These are phyloP conservation scores for Nidula niveotomentosa DNA, from an alignment of 1,284 basidiomycete species.

Conservation along the genomic window DNA sequence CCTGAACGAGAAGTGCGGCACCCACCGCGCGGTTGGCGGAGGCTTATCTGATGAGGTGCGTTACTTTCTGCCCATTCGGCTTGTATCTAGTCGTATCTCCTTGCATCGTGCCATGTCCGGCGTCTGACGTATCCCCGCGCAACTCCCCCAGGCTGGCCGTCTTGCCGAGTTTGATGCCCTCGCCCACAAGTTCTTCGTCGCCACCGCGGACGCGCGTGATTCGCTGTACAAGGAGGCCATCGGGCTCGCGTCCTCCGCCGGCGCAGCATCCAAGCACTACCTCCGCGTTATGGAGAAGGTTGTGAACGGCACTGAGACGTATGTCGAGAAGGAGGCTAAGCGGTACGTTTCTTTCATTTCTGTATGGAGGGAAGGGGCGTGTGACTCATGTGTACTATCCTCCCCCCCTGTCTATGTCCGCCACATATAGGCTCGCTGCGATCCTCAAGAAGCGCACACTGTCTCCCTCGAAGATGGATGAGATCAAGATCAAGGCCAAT, in stretches of 20 bases:
- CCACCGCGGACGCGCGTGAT: constrained; percentile 54
- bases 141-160: constrained; percentile 68
- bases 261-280: constrained; percentile 77
- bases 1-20: constrained; percentile 89
- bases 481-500: constrained; percentile 92
- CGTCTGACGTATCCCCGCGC: background rate
- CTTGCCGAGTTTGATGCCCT: constrained; percentile 77
- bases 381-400: constrained; percentile 10
- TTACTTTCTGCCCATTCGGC: constrained; percentile 5
- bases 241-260: constrained; percentile 41
- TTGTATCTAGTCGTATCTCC: background rate
- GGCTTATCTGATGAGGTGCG: constrained; percentile 72
- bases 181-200: constrained; percentile 76
- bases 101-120: background rate
- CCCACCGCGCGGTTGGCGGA: constrained; percentile 81
- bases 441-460: constrained; percentile 79
- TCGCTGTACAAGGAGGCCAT: constrained; percentile 67
- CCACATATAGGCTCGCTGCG: constrained; percentile 49
- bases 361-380: constrained; percentile 1
- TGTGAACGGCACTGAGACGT: constrained; percentile 68
- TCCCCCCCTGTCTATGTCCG: constrained; percentile 6
- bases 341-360: constrained; percentile 51
- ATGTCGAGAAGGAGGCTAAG: constrained; percentile 85
- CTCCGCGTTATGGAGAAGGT: constrained; percentile 92
- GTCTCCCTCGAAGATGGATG: constrained; percentile 82